A percentile compares a stretch with the other conserved stretches of the same genome.
phyloP scores from a whole-genome alignment of 495 filamentous ascomycete species.

The Aspergillus coremiiformis region DNA sequence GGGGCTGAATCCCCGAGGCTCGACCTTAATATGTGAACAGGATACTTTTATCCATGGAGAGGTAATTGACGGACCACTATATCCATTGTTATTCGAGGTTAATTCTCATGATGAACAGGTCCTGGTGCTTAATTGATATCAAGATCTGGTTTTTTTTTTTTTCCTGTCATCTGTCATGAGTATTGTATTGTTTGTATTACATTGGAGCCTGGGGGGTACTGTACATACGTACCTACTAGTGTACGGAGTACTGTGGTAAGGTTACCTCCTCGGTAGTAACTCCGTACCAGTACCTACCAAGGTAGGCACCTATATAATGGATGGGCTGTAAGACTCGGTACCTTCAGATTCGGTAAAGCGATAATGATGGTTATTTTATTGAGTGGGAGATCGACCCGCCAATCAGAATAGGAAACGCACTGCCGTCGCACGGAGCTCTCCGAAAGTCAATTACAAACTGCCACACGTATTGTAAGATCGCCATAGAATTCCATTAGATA shows the following conservation, averaged over 20 bases:
- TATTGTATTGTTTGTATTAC: background rate
- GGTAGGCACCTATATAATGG: too few species aligned
- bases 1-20: background rate
- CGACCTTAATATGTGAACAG: background rate
- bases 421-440: slow-evolving; percentile 6
- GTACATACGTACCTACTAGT: too few species aligned
- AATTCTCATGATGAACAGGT: background rate
- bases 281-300: too few species aligned
- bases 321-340: too few species aligned
- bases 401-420: slow-evolving; percentile 10
- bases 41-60: background rate
- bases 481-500: background rate
- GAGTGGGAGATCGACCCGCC: slow-evolving; percentile 15
- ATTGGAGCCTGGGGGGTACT: too few species aligned
- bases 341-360: too few species aligned
- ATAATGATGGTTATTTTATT: too few species aligned
- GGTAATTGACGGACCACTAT: background rate
- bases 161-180: slow-evolving; percentile 1
- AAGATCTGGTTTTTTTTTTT: background rate
- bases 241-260: too few species aligned
- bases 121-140: background rate
- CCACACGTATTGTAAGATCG: background rate
- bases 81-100: too few species aligned
- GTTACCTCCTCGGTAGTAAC: too few species aligned
- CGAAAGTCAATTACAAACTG: background rate